phyloP scores from a whole-genome alignment of 352 stramenopile genomes.

The Pythium plurisporium region DNA sequence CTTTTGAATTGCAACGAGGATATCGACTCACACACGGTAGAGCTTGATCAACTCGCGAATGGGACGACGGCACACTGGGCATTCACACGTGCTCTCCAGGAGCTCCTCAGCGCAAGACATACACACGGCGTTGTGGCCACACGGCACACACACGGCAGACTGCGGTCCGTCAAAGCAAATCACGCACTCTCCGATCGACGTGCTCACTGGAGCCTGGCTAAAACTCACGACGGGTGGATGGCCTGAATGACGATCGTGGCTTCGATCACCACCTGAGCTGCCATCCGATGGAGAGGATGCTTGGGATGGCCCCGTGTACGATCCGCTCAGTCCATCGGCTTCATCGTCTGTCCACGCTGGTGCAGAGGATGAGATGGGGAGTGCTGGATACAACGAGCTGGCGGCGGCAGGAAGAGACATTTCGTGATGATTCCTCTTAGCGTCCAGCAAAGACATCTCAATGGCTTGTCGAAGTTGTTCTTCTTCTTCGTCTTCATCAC shows the following conservation, averaged over 20 bases:
- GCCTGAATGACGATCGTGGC: background rate
- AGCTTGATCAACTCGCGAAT: slow-evolving; percentile 81
- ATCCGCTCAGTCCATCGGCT: background rate
- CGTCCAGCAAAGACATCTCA: slow-evolving; percentile 38
- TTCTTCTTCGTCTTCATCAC: slow-evolving; percentile 35
- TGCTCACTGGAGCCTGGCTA: slow-evolving; percentile 28
- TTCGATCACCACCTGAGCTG: background rate
- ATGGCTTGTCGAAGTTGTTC: slow-evolving; percentile 53
- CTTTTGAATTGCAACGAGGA: too few species aligned
- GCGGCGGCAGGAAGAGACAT: background rate
- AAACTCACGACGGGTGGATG: slow-evolving; percentile 34
- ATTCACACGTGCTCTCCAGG: slow-evolving; percentile 49
- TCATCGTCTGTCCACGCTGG: slow-evolving; percentile 23
- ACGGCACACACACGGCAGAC: slow-evolving; percentile 73
- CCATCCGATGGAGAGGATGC: background rate
- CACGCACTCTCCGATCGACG: slow-evolving; percentile 65
- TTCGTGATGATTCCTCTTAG: background rate
- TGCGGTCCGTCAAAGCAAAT: slow-evolving; percentile 77
- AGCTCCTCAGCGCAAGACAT: slow-evolving; percentile 76
- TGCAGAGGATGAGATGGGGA: slow-evolving; percentile 34
- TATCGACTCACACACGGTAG: slow-evolving; percentile 46
- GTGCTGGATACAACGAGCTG: background rate
- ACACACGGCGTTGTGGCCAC: slow-evolving; percentile 78
- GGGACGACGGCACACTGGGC: slow-evolving; percentile 58
- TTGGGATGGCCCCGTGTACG: slow-evolving; percentile 3